A percentile compares a stretch with the other conserved stretches of the same genome.
phyloP scores from a whole-genome alignment of 805 yeast species.

The Barnettozyma sp. region DNA sequence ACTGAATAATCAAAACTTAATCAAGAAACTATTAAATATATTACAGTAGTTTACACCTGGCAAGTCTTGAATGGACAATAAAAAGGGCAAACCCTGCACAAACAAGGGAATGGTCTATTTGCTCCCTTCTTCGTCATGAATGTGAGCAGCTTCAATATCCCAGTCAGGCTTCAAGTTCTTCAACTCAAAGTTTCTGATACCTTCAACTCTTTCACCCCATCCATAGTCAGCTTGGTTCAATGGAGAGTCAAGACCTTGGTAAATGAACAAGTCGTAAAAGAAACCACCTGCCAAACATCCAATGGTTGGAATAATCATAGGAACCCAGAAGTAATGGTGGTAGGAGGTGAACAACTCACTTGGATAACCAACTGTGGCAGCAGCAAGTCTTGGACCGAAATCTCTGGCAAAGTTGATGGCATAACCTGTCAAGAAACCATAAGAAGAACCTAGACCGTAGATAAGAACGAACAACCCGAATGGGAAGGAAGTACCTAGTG shows the following conservation, averaged over 20 bases:
- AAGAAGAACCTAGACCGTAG: slow-evolving; percentile 39
- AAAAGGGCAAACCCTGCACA: no score
- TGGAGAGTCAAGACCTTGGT: slow-evolving; percentile 47
- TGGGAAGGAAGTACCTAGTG: slow-evolving; percentile 41
- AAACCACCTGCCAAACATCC: slow-evolving; percentile 44
- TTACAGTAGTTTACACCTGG: no score
- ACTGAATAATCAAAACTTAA: no score
- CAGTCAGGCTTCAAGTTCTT: slow-evolving; percentile 22
- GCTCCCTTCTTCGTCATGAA: slow-evolving; percentile 2
- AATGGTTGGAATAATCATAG: slow-evolving; percentile 41
- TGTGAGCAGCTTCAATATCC: slow-evolving; percentile 9
- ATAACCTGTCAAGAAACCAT: slow-evolving; percentile 48
- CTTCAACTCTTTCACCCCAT: slow-evolving; percentile 13
- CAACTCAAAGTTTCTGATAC: slow-evolving; percentile 18
- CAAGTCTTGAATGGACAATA: no score
- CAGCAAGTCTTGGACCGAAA: slow-evolving; percentile 46
- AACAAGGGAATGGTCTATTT: no score
- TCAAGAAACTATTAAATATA: no score
- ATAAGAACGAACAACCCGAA: slow-evolving; percentile 40
- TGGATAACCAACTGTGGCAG: slow-evolving; percentile 42
- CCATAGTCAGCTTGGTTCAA: slow-evolving; percentile 37
- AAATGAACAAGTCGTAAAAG: slow-evolving; percentile 44
- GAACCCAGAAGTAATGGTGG: slow-evolving; percentile 47
- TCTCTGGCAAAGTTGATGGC: slow-evolving; percentile 52
- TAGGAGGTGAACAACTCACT: slow-evolving; percentile 33